phyloP scores from a whole-genome alignment of 2,329 filamentous ascomycete species.

The Diaporthe sp. region DNA sequence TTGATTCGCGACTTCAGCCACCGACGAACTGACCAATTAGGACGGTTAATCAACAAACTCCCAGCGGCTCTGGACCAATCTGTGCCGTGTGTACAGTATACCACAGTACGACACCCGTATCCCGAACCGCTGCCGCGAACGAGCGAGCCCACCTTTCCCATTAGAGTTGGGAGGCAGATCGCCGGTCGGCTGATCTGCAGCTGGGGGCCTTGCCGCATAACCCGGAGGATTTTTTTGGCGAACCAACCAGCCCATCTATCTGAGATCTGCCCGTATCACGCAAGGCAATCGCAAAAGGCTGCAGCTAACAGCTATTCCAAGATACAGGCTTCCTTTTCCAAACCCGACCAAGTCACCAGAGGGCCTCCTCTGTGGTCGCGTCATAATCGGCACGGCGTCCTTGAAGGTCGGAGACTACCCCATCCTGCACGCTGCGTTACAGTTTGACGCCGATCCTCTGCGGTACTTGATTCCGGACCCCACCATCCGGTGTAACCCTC shows the following conservation, averaged over 20 bases:
- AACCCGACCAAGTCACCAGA: constrained; percentile 16
- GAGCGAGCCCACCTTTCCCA: constrained; percentile 37
- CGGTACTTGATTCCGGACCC: constrained; percentile 34
- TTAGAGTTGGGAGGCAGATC: constrained; percentile 41
- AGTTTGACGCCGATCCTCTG: constrained; percentile 28
- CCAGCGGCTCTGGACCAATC: constrained; percentile 18
- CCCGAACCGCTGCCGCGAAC: constrained; percentile 37
- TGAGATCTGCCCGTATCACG: constrained; percentile 30
- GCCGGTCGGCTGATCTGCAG: constrained; percentile 42
- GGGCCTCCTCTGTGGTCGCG: not conserved
- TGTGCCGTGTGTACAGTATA: constrained; percentile 30
- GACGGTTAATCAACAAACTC: constrained; percentile 4
- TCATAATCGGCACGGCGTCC: constrained; percentile 9
- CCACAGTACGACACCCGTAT: constrained; percentile 9
- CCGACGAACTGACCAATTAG: constrained; percentile 11
- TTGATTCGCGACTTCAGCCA: constrained; percentile 27
- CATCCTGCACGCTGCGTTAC: constrained; percentile 19
- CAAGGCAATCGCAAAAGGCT: constrained; percentile 27
- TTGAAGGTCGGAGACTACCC: not conserved
- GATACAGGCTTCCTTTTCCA: constrained; percentile 27
- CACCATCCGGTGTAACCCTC: constrained; percentile 38
- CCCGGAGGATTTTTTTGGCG: constrained; percentile 26
- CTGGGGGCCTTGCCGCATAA: constrained; percentile 38
- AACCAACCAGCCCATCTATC: constrained; percentile 19
- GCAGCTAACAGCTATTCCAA: constrained; percentile 38